Evolutionary conservation across 768 basidiomycete species (phyloP), one percentile per base, ranked within the genome.

Genomic region (Psilocybe tampanensis): DNA sequence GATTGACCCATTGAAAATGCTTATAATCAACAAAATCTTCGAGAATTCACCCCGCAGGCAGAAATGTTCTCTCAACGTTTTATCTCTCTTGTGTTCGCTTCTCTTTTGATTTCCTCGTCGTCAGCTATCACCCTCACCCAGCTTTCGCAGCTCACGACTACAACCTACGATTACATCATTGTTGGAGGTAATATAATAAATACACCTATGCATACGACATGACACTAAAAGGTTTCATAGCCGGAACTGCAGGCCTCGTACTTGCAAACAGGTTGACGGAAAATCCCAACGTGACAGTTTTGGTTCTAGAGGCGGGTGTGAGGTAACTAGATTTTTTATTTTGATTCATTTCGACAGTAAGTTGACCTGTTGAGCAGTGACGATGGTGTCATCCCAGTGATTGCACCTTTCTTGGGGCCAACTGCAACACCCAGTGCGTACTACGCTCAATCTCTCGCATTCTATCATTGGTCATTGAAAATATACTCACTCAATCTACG

Each of bases 241-340:
- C 69, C 44, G 84, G 85, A 18, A 84, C 82, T 32, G 76, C 83
- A 1, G 85, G 85, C 3, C 82, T 82, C 52, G 81, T 78, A 0
- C 68, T 86, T 17, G 85, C 85, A 0, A 74, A 80, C 15, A 74
- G 85, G 9, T 67, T 86, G 7, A 79, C 77, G 7, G 85, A 85
- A 63, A 70, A 85, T 55, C 74, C 79, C 0, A 66, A 60, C 1
- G 68, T 80, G 5, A 73, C 72, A 1, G 83, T 86, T 0, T 70
- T 84, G 12, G 65, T 86, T 4, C 66, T 86, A 8, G 85, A 86
- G 63, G 79, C 83, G 0, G 85, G 85, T 53, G 26, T 60, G 19
- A 45, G 44, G 49, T 39, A 32, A 15, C 6, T 47, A 34, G n/a
- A 12, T 44, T 32, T 22, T 15, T 19, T 23, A 7, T 51, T 23